Conservation (phyloP, 495 filamentous ascomycete genomes). For the Xylaria sp. region DNA sequence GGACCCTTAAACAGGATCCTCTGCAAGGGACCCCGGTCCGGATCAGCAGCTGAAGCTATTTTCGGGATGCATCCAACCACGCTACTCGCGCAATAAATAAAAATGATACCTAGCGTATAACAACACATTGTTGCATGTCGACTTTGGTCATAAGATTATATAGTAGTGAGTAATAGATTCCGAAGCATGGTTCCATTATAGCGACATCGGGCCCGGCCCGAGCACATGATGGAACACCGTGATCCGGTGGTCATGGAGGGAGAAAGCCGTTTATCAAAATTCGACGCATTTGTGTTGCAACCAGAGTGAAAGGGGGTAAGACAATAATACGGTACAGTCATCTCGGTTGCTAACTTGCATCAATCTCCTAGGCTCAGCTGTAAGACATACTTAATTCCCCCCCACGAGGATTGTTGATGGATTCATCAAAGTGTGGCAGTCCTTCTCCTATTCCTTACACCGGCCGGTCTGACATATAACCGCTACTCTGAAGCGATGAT, state of each 20-base stretch:
- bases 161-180: neutral
- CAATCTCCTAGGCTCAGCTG: neutral
- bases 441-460: neutral
- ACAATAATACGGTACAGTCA: neutral
- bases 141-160: constrained; percentile 7
- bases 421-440: neutral
- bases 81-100: neutral
- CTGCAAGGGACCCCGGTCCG: constrained; percentile 15
- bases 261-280: neutral
- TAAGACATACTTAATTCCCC: neutral
- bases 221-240: neutral
- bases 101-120: neutral
- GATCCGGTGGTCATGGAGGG: neutral
- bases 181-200: neutral
- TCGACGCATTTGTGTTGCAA: neutral
- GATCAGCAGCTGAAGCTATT: constrained; percentile 22
- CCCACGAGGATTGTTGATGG: neutral
- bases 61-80: constrained; percentile 11
- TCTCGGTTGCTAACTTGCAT: neutral
- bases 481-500: neutral
- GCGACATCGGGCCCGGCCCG: neutral
- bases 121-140: neutral
- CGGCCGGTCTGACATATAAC: neutral
- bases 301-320: neutral
- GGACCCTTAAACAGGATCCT: constrained; percentile 8